Base-by-base conservation (phyloP, 495 filamentous ascomycete species). In the Talaromyces adpressus region DNA sequence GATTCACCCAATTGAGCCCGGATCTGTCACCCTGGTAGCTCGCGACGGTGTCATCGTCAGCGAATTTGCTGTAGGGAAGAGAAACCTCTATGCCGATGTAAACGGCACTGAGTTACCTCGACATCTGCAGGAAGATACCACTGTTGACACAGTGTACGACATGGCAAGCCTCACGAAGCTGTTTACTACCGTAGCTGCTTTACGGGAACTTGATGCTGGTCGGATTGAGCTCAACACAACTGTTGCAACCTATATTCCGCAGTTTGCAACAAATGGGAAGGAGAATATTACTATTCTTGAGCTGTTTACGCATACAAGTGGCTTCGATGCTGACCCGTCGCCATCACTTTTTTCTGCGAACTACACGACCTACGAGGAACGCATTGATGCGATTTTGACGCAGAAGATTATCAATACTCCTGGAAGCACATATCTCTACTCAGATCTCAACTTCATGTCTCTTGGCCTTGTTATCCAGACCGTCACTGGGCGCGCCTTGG, bases 151-250 rank as follows among this genome's bases (percentile, higher is more conserved):
- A 1, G 69, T 72, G 5, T 71, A 71, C 54, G 69, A 72, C 39
- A 69, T 72, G 67, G 70, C 70, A 27, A 72, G 70, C 57, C 64
- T 72, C 8, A 72, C 70, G 1, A 71, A 70, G 45, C 36, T 72
- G 3, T 69, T 71, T 52, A 71, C 69, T 8, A 66, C 69, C 0
- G 62, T 69, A 8, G 67, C 69, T 16, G 64, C 61, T 54, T 57
- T 71, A 36, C 63, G 69, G 2, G 56, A 61, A n/a, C 64, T 71
- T 8, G 70, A 72, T 23, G 63, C 64, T 5, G 68, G 68, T 5
- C 63, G 64, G 25, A 57, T 72, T 9, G 51, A 7, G 16, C 65
- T 66, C 22, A 63, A 68, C 20, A 60, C 63, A 22, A 67, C 67
- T 22, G 70, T 72, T 9, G 64, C 65, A 12, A 63, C 66, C 2